These are phyloP conservation scores for Protea cynaroides DNA, from an alignment of 164 flowering plant genomes.

Conservation along the genomic window DNA sequence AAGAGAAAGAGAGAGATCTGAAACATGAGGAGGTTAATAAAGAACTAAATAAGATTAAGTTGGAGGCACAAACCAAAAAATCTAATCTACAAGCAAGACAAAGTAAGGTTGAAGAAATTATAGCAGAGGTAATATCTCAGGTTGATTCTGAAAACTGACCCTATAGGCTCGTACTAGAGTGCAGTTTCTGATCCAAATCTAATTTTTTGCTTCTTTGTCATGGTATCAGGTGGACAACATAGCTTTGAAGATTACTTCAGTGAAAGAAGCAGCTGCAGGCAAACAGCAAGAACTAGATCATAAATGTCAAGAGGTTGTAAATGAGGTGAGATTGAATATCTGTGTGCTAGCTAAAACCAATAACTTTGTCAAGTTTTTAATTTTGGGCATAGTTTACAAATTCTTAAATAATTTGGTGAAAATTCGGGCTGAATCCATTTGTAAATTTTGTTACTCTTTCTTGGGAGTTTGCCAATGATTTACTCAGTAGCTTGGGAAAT, in stretches of 20 bases:
- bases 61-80: constrained; percentile 53
- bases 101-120: constrained; percentile 47
- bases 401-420: too few relatives aligned
- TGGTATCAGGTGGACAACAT: constrained; percentile 49
- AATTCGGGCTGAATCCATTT: too few relatives aligned
- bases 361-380: neutral
- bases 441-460: too few relatives aligned
- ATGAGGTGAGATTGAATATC: constrained; percentile 33
- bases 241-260: constrained; percentile 28
- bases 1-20: constrained; percentile 53
- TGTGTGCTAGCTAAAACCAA: too few relatives aligned
- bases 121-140: constrained; percentile 48
- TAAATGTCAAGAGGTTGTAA: constrained; percentile 45
- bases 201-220: constrained; percentile 4
- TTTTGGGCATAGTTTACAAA: too few relatives aligned
- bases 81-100: constrained; percentile 44
- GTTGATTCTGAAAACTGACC: neutral
- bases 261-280: constrained; percentile 46
- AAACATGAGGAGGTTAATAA: constrained; percentile 47
- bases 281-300: constrained; percentile 33
- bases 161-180: neutral
- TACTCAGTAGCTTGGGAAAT: too few relatives aligned
- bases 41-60: constrained; percentile 45
- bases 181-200: neutral
- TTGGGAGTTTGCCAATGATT: too few relatives aligned